A percentile compares a stretch with the other conserved stretches of the same genome.
These are phyloP conservation scores for Mycena citricolor DNA, from an alignment of 1,284 basidiomycete species.

Conservation along the genomic window DNA sequence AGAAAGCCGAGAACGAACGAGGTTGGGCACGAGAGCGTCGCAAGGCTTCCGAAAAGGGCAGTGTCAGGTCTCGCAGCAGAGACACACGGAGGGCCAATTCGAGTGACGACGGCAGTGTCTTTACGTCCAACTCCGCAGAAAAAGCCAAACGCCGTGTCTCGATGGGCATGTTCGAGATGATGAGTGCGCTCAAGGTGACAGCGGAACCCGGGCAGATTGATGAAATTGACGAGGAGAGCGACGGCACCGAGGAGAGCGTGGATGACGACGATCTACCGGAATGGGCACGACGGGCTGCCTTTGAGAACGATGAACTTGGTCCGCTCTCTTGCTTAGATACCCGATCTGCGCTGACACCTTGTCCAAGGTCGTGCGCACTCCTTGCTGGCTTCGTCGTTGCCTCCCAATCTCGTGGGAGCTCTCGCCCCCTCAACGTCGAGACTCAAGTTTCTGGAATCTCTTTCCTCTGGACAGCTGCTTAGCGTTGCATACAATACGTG, in stretches of 20 bases:
- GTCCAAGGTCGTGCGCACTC: constrained; percentile 58
- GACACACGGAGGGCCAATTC: constrained; percentile 54
- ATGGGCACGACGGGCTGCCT: constrained; percentile 67
- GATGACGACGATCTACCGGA: constrained; percentile 69
- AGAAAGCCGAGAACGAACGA: constrained; percentile 36
- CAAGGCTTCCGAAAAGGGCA: constrained; percentile 41
- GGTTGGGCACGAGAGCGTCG: constrained; percentile 50
- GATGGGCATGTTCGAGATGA: constrained; percentile 50
- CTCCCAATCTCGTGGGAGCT: constrained; percentile 43
- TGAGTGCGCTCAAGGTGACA: constrained; percentile 46
- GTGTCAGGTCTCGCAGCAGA: constrained; percentile 30
- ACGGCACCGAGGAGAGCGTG: constrained; percentile 43
- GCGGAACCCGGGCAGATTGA: constrained; percentile 63
- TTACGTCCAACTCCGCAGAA: constrained; percentile 24
- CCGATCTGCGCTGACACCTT: constrained; percentile 11
- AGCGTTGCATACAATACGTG: constrained; percentile 80
- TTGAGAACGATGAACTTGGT: constrained; percentile 60
- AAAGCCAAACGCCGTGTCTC: constrained; percentile 51
- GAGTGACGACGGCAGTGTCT: constrained; percentile 34
- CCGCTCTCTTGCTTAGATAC: constrained; percentile 27
- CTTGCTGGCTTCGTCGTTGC: constrained; percentile 56
- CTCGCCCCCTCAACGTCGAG: constrained; percentile 44
- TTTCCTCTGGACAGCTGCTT: constrained; percentile 78
- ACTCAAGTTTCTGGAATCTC: constrained; percentile 48
- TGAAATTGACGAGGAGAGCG: constrained; percentile 49